Evolutionary conservation across 352 stramenopile genomes (phyloP), one percentile per base, ranked within the genome.

Genomic region (Globisporangium spinosum): DNA sequence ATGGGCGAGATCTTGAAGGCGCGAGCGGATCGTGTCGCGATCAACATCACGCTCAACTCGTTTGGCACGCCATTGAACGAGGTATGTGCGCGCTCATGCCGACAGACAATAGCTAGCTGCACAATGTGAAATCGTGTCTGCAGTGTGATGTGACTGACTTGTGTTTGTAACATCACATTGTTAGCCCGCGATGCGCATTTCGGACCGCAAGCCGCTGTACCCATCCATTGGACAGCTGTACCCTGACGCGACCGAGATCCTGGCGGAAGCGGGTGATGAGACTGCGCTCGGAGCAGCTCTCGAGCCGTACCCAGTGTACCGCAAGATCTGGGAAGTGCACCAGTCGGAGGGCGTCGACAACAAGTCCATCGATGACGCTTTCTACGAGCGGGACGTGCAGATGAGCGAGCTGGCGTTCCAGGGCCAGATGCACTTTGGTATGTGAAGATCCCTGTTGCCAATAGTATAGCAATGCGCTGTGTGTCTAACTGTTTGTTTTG

Each of bases 31-130:
- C 97, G 94, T 53, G 98, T 98, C 62, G 96, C 97, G 25, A 99
- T 99, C 77, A 99, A 99, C 81, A 99, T 99, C 68, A 99, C 98
- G 32, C 84, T 99, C 62, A 99, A 99, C 86, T 99, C 97, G 47
- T 99, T 99, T 70, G 95, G 93, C 58, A 97, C 90, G 23, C 87
- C 85, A 22, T 73, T 97, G 62, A 97, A 97, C 61, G 90, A 97
- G 68, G 77, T 87, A 65, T 9, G 51, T 34, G 35, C 35, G 12
- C 13, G 35, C 35, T 43, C 35, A 17, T 43, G 35, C 35, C 35
- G 17, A 43, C 35, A 43, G 12, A 0, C 35, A 43, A 17, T 43
- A 17, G 12, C 12, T 43, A 43, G 35, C 35, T 17, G 35, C 35
- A 0, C 35, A 43, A 43, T 43, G 35, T 43, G 35, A 43, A 43